These are phyloP conservation scores for Aspergillus sp. DNA, from an alignment of 2,329 filamentous ascomycete species.

Conservation along the genomic window DNA sequence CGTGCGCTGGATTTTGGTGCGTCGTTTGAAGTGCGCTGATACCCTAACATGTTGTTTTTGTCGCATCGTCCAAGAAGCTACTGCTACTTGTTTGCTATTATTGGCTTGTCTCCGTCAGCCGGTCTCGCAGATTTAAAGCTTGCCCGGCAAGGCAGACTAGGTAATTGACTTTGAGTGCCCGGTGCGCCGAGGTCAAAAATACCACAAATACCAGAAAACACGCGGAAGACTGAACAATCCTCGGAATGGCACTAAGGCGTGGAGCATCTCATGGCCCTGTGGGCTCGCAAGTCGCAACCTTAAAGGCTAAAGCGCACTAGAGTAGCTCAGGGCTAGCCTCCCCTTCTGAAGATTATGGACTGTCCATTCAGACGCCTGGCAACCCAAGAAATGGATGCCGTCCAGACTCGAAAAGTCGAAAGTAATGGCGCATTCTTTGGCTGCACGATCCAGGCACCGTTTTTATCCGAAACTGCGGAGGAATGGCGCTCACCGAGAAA, in stretches of 20 bases:
- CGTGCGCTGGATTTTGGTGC: background rate
- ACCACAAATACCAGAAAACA: background rate
- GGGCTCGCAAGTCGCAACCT: conserved; percentile 6
- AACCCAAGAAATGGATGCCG: background rate
- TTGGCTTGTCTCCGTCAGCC: background rate
- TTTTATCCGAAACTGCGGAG: background rate
- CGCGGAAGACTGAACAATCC: background rate
- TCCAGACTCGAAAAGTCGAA: background rate
- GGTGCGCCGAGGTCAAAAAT: background rate
- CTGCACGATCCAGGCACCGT: background rate
- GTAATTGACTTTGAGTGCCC: background rate
- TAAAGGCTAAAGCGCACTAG: conserved; percentile 8
- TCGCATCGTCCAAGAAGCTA: background rate
- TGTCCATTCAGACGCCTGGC: background rate
- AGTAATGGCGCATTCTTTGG: background rate
- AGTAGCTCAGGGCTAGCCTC: background rate
- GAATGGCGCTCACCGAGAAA: background rate
- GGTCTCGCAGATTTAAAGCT: background rate
- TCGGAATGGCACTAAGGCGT: conserved; percentile 2
- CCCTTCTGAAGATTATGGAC: conserved; percentile 6
- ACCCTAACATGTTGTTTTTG: background rate
- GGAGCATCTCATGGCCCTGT: conserved; percentile 5
- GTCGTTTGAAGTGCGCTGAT: background rate
- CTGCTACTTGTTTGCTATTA: background rate
- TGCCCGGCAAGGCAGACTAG: conserved; percentile 8